Conservation (phyloP, 805 yeast species). For the Groenewaldozyma salmanticensis region DNA sequence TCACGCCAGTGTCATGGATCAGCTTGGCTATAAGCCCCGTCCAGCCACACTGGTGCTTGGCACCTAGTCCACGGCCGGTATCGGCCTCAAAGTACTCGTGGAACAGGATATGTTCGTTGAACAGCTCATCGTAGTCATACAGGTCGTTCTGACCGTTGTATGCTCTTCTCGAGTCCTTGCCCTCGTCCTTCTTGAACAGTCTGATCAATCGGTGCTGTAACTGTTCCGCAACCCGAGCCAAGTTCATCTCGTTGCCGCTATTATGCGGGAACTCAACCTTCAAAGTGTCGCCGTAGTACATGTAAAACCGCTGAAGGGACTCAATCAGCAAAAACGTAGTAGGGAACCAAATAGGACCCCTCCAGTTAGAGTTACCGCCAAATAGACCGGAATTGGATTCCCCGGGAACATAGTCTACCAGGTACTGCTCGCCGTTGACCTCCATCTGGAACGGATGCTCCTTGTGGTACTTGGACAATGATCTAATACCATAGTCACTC, state of each 20-base stretch:
- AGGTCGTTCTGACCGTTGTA: constrained; percentile 48
- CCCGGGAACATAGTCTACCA: constrained; percentile 71
- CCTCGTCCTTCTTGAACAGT: constrained; percentile 58
- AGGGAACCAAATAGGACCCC: constrained; percentile 98
- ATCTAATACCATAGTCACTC: constrained; percentile 77
- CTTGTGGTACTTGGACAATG: constrained; percentile 78
- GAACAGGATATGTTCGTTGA: constrained; percentile 67
- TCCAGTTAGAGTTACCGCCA: constrained; percentile 96
- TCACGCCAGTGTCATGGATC: constrained; percentile 75
- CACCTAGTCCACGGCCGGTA: constrained; percentile 88
- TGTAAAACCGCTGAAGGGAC: constrained; percentile 73
- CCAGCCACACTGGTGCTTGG: constrained; percentile 96
- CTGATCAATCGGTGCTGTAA: constrained; percentile 77
- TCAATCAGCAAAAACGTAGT: constrained; percentile 79
- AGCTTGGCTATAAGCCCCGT: constrained; percentile 86
- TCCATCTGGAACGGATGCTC: constrained; percentile 76
- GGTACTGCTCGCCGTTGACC: constrained; percentile 64
- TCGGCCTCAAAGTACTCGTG: constrained; percentile 91
- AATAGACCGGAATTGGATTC: constrained; percentile 89
- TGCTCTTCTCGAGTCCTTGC: constrained; percentile 40
- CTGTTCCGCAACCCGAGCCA: constrained; percentile 87
- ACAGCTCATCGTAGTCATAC: constrained; percentile 53
- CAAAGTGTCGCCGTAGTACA: constrained; percentile 79
- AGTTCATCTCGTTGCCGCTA: constrained; percentile 62
- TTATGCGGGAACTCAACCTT: constrained; percentile 85